Evolutionary conservation across 129 eudicot species (phyloP).

Genomic region (Flaveria robusta): DNA sequence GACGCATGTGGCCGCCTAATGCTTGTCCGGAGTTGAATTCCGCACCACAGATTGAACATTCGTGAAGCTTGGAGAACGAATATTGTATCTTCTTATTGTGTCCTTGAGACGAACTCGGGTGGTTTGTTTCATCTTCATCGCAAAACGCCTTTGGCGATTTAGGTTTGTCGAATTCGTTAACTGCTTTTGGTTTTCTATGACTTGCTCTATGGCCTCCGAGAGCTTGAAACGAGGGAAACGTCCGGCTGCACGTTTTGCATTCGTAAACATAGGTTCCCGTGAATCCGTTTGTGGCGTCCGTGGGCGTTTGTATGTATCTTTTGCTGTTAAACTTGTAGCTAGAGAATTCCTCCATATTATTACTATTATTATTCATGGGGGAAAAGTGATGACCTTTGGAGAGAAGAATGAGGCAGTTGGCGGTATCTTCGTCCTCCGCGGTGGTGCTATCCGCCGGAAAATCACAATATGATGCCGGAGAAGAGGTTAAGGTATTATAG

Average conservation of each 20-base stretch:
- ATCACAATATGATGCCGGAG: conserved; percentile 37
- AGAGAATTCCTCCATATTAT: neutral
- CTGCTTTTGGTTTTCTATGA: conserved; percentile 74
- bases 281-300: conserved; percentile 14
- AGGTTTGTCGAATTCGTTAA: conserved; percentile 14
- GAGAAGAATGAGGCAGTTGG: conserved; percentile 65
- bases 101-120: conserved; percentile 2
- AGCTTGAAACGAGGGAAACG: conserved; percentile 84
- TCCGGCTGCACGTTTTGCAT: conserved; percentile 78
- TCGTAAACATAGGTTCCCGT: conserved; percentile 58
- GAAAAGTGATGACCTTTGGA: conserved; percentile 46
- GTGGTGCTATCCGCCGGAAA: conserved; percentile 35
- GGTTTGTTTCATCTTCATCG: conserved; percentile 50
- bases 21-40: conserved; percentile 96
- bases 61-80: conserved; percentile 58
- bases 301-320: conserved; percentile 45
- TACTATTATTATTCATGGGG: neutral
- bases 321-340: conserved; percentile 53
- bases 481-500: conserved; percentile 27
- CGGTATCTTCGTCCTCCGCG: conserved; percentile 70
- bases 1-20: conserved; percentile 98
- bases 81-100: conserved; percentile 23
- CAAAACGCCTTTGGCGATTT: conserved; percentile 17
- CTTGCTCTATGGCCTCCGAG: conserved; percentile 94
- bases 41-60: conserved; percentile 85